Base-by-base conservation (phyloP, 306 rosid genomes). In the Geum urbanum region DNA sequence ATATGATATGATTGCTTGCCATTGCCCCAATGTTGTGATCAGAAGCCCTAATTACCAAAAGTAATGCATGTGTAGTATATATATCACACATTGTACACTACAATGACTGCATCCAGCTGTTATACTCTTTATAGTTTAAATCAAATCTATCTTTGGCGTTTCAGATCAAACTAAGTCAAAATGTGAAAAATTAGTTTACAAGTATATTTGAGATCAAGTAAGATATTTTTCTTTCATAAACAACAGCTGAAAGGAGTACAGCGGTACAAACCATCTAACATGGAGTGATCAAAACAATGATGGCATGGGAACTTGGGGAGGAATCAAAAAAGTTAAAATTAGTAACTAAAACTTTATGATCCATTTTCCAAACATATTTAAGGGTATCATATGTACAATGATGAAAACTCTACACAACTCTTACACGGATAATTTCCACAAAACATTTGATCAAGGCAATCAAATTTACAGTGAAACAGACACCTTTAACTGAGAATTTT, bases 1-100 rank as follows among this genome's bases (percentile, higher is more conserved):
- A 72, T 64, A 79, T 74, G n/a, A 75, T 83, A 81, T 67, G 73
- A 77, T 77, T 75, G 72, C 73, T 71, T 73, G 81, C 63, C 85
- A 73, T 77, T 71, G 55, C 70, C 69, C 37, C 0, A 66, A 66
- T 1, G 50, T 46, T 14, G 14, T n/a, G 43, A 65, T 65, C 12
- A 48, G n/a, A 32, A 22, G 6, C 1, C 52, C 16, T 14, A 10
- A 2, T 48, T 48, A 48, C 7, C 46, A 9, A 27, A 27, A 27
- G 32, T 2, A 27, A 27, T 27, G 32, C n/a, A n/a, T 27, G 32
- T 27, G 32, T 27, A 27, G n/a, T n/a, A n/a, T n/a, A n/a, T n/a
- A n/a, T n/a, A n/a, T n/a, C n/a, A n/a, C n/a, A n/a, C n/a, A n/a
- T n/a, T n/a, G n/a, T n/a, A n/a, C n/a, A n/a, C n/a, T n/a, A n/a